These are phyloP conservation scores for Aureobasidium sp. DNA, from an alignment of 2,329 filamentous ascomycete genomes.

Conservation along the genomic window DNA sequence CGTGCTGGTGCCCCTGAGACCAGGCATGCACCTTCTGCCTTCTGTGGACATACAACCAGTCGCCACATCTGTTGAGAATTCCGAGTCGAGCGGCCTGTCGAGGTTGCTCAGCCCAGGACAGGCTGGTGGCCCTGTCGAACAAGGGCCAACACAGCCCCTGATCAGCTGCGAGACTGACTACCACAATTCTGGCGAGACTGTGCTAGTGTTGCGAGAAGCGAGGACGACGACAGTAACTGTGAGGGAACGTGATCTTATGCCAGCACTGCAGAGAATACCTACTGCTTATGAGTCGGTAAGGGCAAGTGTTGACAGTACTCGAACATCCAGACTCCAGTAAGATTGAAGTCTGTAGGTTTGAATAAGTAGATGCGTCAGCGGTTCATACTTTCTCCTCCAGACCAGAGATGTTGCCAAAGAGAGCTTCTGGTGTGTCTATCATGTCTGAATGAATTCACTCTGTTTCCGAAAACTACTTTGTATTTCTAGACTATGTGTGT, in stretches of 20 bases:
- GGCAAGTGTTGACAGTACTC: constrained; percentile 1
- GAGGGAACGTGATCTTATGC: not conserved
- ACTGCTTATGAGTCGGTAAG: not conserved
- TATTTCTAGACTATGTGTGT: too few species aligned
- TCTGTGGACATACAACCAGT: constrained; percentile 65
- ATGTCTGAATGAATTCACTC: too few species aligned
- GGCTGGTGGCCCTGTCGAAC: constrained; percentile 19
- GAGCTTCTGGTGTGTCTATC: too few species aligned
- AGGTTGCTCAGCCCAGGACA: constrained; percentile 25
- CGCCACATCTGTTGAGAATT: constrained; percentile 26
- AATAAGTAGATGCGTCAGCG: not conserved
- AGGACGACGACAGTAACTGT: constrained; percentile 12
- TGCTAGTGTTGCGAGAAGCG: constrained; percentile 62
- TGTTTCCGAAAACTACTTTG: too few species aligned
- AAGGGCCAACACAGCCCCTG: constrained; percentile 19
- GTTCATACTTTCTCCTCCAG: too few species aligned
- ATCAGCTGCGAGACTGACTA: constrained; percentile 70
- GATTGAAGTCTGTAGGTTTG: not conserved
- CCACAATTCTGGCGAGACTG: constrained; percentile 65
- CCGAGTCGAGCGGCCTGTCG: not conserved
- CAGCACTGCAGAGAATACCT: not conserved
- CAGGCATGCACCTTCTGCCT: constrained; percentile 72
- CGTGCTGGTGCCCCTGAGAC: constrained; percentile 68
- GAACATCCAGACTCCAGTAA: not conserved
- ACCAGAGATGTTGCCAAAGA: too few species aligned